A percentile compares a stretch with the other conserved stretches of the same genome.
phyloP scores from a whole-genome alignment of 768 basidiomycete genomes.

The Cubamyces sp. region DNA sequence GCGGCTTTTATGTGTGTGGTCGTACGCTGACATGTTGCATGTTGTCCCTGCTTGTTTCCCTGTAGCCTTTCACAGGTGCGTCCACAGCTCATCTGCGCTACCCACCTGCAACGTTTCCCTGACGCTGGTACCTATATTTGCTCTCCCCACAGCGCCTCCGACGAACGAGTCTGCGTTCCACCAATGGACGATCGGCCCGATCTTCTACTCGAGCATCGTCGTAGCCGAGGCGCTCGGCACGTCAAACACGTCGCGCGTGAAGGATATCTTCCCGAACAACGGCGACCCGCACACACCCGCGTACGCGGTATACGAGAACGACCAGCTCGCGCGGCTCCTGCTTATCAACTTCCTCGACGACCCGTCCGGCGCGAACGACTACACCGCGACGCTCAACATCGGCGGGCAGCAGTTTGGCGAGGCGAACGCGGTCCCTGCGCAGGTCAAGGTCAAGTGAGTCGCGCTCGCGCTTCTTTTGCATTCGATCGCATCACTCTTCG shows the following conservation, averaged over 20 bases:
- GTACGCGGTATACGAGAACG: slow-evolving; percentile 55
- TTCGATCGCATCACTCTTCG: too few species aligned
- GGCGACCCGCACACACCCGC: slow-evolving; percentile 45
- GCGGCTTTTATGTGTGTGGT: too few species aligned
- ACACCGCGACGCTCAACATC: slow-evolving; percentile 41
- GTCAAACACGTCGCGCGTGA: slow-evolving; percentile 44
- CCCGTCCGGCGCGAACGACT: slow-evolving; percentile 43
- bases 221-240: slow-evolving; percentile 52
- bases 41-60: background rate
- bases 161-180: slow-evolving; percentile 42
- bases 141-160: slow-evolving; percentile 44
- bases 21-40: too few species aligned
- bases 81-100: background rate
- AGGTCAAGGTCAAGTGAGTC: slow-evolving; percentile 43
- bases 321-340: slow-evolving; percentile 44
- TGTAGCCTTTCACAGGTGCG: slow-evolving; percentile 53
- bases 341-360: slow-evolving; percentile 55
- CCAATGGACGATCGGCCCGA: slow-evolving; percentile 52
- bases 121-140: background rate
- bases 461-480: background rate
- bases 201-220: slow-evolving; percentile 52
- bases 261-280: slow-evolving; percentile 42
- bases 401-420: slow-evolving; percentile 33
- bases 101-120: background rate
- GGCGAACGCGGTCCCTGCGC: slow-evolving; percentile 30